Percentiles rank a stretch among this genome's conserved stretches.
These are phyloP conservation scores for Fomitiporia mediterranea DNA, from an alignment of 1,284 basidiomycete genomes.

Conservation along the genomic window DNA sequence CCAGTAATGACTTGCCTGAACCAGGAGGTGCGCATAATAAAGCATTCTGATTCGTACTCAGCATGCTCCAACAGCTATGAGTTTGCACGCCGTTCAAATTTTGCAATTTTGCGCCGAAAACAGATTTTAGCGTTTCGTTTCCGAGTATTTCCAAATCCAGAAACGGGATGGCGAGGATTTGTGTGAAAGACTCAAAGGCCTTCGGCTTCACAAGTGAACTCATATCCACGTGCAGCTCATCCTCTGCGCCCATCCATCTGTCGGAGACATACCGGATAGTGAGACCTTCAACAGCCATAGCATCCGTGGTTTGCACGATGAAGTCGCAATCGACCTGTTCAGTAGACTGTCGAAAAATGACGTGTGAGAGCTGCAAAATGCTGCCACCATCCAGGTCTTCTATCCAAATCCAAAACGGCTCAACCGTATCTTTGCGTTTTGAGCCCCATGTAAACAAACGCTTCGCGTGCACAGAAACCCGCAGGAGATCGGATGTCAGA, in stretches of 20 bases:
- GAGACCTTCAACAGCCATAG: conserved; percentile 53
- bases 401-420: conserved; percentile 96
- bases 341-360: conserved; percentile 69
- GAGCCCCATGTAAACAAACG: conserved; percentile 83
- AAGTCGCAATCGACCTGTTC: conserved; percentile 68
- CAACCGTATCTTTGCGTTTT: conserved; percentile 70
- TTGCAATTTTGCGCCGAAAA: conserved; percentile 43
- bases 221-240: conserved; percentile 62
- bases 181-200: conserved; percentile 57
- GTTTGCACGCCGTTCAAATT: conserved; percentile 87
- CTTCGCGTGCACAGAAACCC: conserved; percentile 63
- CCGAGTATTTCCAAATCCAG: conserved; percentile 55
- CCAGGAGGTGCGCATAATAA: conserved; percentile 82
- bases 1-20: conserved; percentile 79
- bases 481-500: conserved; percentile 80
- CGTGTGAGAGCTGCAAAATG: conserved; percentile 81
- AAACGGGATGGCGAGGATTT: conserved; percentile 79
- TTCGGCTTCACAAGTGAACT: conserved; percentile 75
- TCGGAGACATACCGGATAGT: conserved; percentile 84
- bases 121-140: conserved; percentile 43
- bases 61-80: conserved; percentile 82
- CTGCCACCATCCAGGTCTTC: conserved; percentile 78
- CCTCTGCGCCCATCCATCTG: conserved; percentile 91
- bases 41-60: conserved; percentile 67
- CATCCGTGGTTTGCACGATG: conserved; percentile 66